Evolutionary conservation across 2,329 filamentous ascomycete species (phyloP).

Genomic region (Hymenotorrendiella dingleyae): DNA sequence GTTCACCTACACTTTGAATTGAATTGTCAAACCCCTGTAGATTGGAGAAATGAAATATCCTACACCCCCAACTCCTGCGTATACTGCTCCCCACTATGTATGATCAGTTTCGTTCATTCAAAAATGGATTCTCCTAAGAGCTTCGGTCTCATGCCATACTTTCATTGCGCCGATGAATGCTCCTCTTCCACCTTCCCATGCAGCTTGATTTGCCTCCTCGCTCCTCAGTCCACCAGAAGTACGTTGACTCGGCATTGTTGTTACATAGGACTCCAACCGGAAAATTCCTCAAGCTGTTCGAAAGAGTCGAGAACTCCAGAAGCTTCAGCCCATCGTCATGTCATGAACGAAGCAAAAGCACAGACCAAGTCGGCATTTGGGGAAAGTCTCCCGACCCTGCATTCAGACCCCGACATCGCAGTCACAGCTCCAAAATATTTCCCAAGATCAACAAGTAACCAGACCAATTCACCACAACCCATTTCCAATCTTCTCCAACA

Average conservation of each 20-base stretch:
- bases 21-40: constrained; percentile 66
- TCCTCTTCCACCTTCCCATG: constrained; percentile 65
- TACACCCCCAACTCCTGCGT: constrained; percentile 55
- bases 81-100: constrained; percentile 56
- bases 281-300: too few species aligned
- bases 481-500: background rate
- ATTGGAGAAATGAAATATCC: constrained; percentile 63
- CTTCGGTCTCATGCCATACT: constrained; percentile 32
- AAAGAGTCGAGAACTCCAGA: too few species aligned
- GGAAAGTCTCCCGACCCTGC: background rate
- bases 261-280: background rate
- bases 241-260: constrained; percentile 33
- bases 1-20: constrained; percentile 75
- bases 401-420: constrained; percentile 6
- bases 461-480: background rate
- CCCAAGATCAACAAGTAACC: background rate
- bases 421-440: constrained; percentile 3
- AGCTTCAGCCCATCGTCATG: too few species aligned
- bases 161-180: constrained; percentile 61
- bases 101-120: background rate
- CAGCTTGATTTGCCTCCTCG: constrained; percentile 62
- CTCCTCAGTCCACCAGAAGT: constrained; percentile 53
- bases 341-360: too few species aligned
- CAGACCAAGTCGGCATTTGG: background rate
- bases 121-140: background rate